These are phyloP conservation scores for Medicago lupulina DNA, from an alignment of 306 rosid species.

Conservation along the genomic window DNA sequence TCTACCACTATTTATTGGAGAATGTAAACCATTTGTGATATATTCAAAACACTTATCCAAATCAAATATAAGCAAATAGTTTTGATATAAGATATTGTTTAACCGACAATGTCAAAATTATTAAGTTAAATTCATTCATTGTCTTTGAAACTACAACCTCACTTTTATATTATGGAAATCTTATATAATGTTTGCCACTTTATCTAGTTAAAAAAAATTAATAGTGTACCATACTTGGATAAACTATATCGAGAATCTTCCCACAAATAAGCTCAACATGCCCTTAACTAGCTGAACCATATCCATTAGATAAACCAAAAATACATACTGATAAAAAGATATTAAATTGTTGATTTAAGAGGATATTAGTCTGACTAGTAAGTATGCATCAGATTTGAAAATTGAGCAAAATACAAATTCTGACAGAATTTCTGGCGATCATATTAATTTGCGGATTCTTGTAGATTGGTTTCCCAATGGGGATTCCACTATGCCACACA, in stretches of 20 bases:
- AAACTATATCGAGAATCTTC: neutral
- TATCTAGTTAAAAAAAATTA: too few relatives aligned
- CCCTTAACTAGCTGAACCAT: neutral
- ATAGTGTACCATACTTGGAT: too few relatives aligned
- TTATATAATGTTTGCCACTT: too few relatives aligned
- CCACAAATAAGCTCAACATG: neutral
- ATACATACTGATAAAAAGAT: neutral
- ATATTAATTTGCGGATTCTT: conserved; percentile 49
- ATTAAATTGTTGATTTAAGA: neutral
- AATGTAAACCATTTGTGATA: too few relatives aligned
- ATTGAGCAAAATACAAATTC: neutral
- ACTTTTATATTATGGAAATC: too few relatives aligned
- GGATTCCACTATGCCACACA: conserved; percentile 56
- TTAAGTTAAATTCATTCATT: too few relatives aligned
- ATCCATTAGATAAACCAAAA: neutral
- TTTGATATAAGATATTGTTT: too few relatives aligned
- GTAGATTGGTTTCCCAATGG: conserved; percentile 50
- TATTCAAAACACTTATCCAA: too few relatives aligned
- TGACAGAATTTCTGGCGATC: conserved; percentile 55
- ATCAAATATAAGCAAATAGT: too few relatives aligned
- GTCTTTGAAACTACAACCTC: too few relatives aligned
- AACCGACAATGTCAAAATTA: too few relatives aligned
- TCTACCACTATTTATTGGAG: too few relatives aligned
- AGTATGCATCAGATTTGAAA: neutral
- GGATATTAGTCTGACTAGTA: neutral